These are phyloP conservation scores for Camellia lanceoleosa DNA, from an alignment of 148 eudicot species.

Conservation along the genomic window DNA sequence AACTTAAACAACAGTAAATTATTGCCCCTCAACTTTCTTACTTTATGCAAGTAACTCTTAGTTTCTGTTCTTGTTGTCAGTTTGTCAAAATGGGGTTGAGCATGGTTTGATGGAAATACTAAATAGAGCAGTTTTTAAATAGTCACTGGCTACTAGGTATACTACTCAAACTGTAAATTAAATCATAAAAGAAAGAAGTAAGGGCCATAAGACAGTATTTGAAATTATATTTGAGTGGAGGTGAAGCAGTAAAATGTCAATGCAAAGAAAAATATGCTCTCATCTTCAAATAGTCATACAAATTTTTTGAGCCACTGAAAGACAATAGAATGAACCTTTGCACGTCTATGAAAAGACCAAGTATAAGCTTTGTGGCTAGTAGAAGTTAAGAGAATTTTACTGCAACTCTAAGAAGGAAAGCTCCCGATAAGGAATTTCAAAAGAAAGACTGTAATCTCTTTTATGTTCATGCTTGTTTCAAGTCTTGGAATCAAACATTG, in stretches of 20 bases:
- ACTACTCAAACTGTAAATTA: not conserved
- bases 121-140: not conserved
- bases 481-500: slow-evolving; percentile 7
- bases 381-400: slow-evolving; percentile 9
- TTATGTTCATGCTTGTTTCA: not conserved
- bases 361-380: not conserved
- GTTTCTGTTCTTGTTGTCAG: slow-evolving; percentile 4
- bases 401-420: not conserved
- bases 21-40: not conserved
- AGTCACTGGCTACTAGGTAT: not conserved
- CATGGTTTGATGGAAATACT: not conserved
- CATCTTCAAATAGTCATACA: not conserved
- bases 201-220: not conserved
- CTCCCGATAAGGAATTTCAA: not conserved
- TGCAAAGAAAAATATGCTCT: not conserved
- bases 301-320: not conserved
- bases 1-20: not conserved
- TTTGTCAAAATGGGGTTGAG: not conserved
- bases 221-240: not conserved
- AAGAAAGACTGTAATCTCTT: not conserved
- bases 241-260: not conserved
- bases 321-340: not conserved
- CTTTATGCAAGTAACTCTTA: not conserved
- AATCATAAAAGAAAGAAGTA: not conserved
- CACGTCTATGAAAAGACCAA: not conserved